Conservation (phyloP, 257 asterid species). For the Parsonsia alboflavescens region DNA sequence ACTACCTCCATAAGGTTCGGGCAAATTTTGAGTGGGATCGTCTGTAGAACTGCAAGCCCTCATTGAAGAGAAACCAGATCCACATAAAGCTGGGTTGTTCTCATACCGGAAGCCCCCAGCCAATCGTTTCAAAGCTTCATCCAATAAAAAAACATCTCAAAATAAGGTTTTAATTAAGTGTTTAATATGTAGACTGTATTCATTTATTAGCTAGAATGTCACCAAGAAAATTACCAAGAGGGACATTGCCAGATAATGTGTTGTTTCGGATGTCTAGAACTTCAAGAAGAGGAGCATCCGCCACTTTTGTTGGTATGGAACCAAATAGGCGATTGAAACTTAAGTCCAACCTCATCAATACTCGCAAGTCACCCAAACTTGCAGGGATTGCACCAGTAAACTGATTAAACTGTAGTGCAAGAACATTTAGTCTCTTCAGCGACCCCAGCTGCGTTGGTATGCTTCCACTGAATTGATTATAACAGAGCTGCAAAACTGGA, state of each 20-base stretch:
- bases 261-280: constrained; percentile 71
- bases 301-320: constrained; percentile 74
- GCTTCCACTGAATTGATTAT: constrained; percentile 74
- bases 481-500: constrained; percentile 87
- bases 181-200: background rate
- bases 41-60: constrained; percentile 44
- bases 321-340: constrained; percentile 75
- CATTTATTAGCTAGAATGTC: background rate
- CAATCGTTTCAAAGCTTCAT: constrained; percentile 78
- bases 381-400: constrained; percentile 94
- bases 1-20: constrained; percentile 61
- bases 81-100: constrained; percentile 76
- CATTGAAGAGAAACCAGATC: constrained; percentile 59
- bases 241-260: constrained; percentile 88
- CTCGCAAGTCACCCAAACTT: constrained; percentile 67
- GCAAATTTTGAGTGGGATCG: constrained; percentile 36
- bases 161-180: background rate
- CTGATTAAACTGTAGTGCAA: constrained; percentile 70
- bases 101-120: constrained; percentile 61
- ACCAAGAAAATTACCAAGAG: constrained; percentile 53
- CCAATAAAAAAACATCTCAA: constrained; percentile 13
- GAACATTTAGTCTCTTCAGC: constrained; percentile 61
- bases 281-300: constrained; percentile 76
- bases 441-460: constrained; percentile 67
- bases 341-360: constrained; percentile 65